Percentiles rank a stretch among this genome's conserved stretches.
These are phyloP conservation scores for Lactifluus rugatus DNA, from an alignment of 768 basidiomycete genomes.

Conservation along the genomic window DNA sequence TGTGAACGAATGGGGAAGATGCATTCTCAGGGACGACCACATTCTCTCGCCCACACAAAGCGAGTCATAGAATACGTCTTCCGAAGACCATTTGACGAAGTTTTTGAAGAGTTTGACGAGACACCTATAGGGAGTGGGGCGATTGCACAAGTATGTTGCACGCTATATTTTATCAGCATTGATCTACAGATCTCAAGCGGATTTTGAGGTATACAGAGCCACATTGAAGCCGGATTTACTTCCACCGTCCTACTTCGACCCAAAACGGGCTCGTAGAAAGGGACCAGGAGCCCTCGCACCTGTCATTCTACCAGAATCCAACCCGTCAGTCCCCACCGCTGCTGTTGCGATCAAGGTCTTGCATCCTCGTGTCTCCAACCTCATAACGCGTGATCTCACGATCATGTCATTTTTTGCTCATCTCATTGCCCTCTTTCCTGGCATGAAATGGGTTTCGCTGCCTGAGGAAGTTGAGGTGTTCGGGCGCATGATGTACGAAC, in stretches of 20 bases:
- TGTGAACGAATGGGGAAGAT: slow-evolving; percentile 78
- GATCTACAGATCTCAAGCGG: not conserved
- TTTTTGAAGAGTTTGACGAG: slow-evolving; percentile 85
- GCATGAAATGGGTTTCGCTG: slow-evolving; percentile 93
- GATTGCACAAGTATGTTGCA: slow-evolving; percentile 69
- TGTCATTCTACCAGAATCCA: slow-evolving; percentile 39
- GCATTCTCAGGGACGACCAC: slow-evolving; percentile 81
- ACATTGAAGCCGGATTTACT: slow-evolving; percentile 76
- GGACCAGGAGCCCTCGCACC: slow-evolving; percentile 44
- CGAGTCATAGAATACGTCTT: slow-evolving; percentile 77
- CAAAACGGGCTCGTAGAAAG: slow-evolving; percentile 49
- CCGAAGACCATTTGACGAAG: slow-evolving; percentile 69
- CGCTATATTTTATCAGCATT: not conserved
- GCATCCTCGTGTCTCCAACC: slow-evolving; percentile 77
- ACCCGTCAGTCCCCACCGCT: slow-evolving; percentile 67
- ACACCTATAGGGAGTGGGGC: slow-evolving; percentile 93
- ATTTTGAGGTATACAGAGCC: slow-evolving; percentile 72
- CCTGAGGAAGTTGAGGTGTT: slow-evolving; percentile 94
- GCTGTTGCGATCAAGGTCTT: slow-evolving; percentile 94
- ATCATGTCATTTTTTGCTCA: slow-evolving; percentile 94
- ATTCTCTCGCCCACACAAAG: slow-evolving; percentile 72
- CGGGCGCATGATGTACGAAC: slow-evolving; percentile 92
- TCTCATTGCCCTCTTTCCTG: slow-evolving; percentile 68
- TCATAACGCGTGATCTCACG: slow-evolving; percentile 78
- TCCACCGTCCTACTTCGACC: slow-evolving; percentile 73